These are phyloP conservation scores for Tetradesmus lagerheimii DNA, from an alignment of 139 green algal genomes.

Conservation along the genomic window DNA sequence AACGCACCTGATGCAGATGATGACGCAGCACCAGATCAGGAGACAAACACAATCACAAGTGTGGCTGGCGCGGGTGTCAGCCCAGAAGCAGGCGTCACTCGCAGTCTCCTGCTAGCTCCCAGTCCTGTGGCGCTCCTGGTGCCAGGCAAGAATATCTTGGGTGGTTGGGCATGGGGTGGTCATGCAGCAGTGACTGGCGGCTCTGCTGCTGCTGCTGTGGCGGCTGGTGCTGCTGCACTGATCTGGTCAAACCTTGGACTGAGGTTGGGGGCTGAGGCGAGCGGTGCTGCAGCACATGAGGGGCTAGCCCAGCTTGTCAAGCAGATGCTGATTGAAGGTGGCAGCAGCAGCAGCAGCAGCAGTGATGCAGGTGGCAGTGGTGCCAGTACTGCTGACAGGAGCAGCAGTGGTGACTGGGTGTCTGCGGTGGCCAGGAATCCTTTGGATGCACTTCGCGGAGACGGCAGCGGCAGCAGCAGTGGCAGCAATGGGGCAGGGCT, in stretches of 20 bases:
- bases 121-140: not conserved
- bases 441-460: not conserved
- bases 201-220: slow-evolving; percentile 32
- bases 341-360: slow-evolving; percentile 23
- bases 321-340: not conserved
- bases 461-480: not conserved
- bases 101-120: not conserved
- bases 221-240: slow-evolving; percentile 32
- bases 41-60: not conserved
- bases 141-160: not conserved
- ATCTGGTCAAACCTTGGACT: slow-evolving; percentile 25
- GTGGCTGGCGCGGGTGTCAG: not conserved
- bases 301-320: slow-evolving; percentile 12
- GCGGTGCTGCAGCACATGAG: slow-evolving; percentile 2
- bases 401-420: not conserved
- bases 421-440: not conserved
- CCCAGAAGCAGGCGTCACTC: not conserved
- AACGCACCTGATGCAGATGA: not conserved
- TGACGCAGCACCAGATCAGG: not conserved
- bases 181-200: slow-evolving; percentile 38
- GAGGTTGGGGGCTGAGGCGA: not conserved
- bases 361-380: not conserved
- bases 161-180: slow-evolving; percentile 21
- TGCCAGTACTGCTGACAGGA: not conserved
- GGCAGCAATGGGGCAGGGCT: not conserved